Base-by-base conservation (phyloP, 1,284 basidiomycete genomes). In the Coniferiporia sulphurascens region DNA sequence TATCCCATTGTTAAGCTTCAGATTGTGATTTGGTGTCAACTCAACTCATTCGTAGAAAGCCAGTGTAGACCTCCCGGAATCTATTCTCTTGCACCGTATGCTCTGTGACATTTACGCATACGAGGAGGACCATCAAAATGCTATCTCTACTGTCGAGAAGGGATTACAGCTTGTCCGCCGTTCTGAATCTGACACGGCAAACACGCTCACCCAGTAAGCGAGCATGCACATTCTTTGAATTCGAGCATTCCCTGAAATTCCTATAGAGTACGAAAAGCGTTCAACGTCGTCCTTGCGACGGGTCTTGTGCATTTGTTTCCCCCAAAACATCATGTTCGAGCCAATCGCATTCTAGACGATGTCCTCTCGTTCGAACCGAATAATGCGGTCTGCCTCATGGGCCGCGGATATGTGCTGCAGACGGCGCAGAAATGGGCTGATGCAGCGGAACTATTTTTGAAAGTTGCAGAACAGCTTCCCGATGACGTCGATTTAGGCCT, bases 301-400 rank as follows among this genome's bases (percentile, higher is more conserved):
- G 87, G 91, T 3, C 79, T 97, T 15, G 90, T 95, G 1, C 89
- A 97, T 65, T 79, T 91, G 56, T 92, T 86, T 71, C 86, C 95
- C 9, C 96, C 96, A 0, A 94, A 95, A 67, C 87, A 98, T 67
- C 96, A 99, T 70, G 67, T 76, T 12, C 85, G 87, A 48, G 95
- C 96, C 0, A 74, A 87, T 34, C 75, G 81, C 12, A 79, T 96
- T 5, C 77, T 96, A 27, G 83, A 91, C 38, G 82, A 84, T 1
- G 80, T 95, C 4, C 80, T 98, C 4, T 66, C 76, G 1, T 71
- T 78, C 50, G 81, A 87, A 44, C 81, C 87, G 0, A 69, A 80
- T 48, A 88, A 95, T 66, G 74, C 85, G 2, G 72, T 81, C 12
- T 85, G 84, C 19, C 77, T 95, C 35, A 86, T 95, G 72, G 85